Base-by-base conservation (phyloP, 805 yeast genomes). In the Saccharomycopsis olivae region DNA sequence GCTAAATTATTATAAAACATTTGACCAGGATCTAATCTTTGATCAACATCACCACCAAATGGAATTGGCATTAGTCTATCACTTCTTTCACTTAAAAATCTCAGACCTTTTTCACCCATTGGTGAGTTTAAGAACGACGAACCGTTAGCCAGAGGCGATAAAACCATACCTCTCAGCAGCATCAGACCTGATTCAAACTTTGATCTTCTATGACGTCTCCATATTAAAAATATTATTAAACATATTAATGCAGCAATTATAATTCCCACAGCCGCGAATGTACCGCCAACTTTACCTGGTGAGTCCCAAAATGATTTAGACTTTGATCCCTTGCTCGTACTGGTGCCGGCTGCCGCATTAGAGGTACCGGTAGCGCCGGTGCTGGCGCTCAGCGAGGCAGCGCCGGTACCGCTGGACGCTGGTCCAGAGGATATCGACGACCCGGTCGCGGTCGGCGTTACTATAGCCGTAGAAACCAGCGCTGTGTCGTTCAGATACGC, bases 201-300 rank as follows among this genome's bases (percentile, higher is more conserved):
- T 23, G 46, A 47, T 40, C 49, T 39, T 4, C 40, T 41, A n/a
- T 33, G 33, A 21, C 41, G 51, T 36, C 49, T 51, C 5, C 51
- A 54, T 6, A 63, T 46, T 28, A 68, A 56, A 60, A 71, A 61
- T 51, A 68, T 44, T 46, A 78, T 45, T 1, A 65, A 60, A 0
- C 60, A 49, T 1, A 78, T 36, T 1, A 76, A 35, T 1, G 66
- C 66, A 0, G 73, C 50, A 1, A 60, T 70, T 1, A 78, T 76
- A 1, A 85, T 50, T 1, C 88, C 95, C 14, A 85, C 92, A 0
- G 73, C 87, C 2, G 81, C 74, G 58, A 85, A 85, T 0, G 86
- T 81, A 3, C 94, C 95, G 0, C 88, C 94, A 1, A 85, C 92
- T 53, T 79, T 81, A 0, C 89, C 94, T 34, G 72, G 73, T 35